Conservation (phyloP, 352 stramenopile species). For the Thalassiosira livingstoniorum region DNA sequence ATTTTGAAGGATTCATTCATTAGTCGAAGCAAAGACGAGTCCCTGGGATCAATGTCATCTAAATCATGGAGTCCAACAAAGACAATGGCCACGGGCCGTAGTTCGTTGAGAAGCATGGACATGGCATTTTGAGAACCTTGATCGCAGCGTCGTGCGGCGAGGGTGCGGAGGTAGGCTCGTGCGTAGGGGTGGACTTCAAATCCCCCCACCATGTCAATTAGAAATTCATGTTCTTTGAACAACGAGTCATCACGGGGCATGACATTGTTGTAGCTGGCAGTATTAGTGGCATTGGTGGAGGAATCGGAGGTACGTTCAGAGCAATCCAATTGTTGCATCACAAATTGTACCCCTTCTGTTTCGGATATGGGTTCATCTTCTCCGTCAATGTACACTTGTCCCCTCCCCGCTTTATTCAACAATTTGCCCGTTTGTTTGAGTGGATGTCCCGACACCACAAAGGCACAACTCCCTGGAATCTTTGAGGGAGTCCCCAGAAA, state of each 20-base stretch:
- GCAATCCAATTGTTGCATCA: constrained; percentile 1
- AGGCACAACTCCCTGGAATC: constrained; percentile 58
- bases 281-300: background rate
- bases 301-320: background rate
- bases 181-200: constrained; percentile 62
- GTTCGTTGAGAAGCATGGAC: constrained; percentile 71
- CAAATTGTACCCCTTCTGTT: constrained; percentile 41
- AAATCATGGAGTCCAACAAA: constrained; percentile 69
- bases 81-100: constrained; percentile 67
- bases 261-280: constrained; percentile 27
- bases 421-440: constrained; percentile 59
- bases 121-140: constrained; percentile 65
- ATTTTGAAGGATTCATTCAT: constrained; percentile 77
- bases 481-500: constrained; percentile 59
- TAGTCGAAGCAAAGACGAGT: constrained; percentile 58
- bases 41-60: constrained; percentile 64
- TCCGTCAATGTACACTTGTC: constrained; percentile 57
- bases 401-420: constrained; percentile 57
- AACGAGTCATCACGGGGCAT: constrained; percentile 43
- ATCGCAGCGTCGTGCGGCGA: constrained; percentile 58
- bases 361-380: constrained; percentile 56
- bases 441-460: constrained; percentile 63
- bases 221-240: constrained; percentile 39
- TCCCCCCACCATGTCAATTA: constrained; percentile 40
- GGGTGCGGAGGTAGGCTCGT: constrained; percentile 56